Conservation (phyloP, 768 basidiomycete species). For the Mycena sanguinolenta region DNA sequence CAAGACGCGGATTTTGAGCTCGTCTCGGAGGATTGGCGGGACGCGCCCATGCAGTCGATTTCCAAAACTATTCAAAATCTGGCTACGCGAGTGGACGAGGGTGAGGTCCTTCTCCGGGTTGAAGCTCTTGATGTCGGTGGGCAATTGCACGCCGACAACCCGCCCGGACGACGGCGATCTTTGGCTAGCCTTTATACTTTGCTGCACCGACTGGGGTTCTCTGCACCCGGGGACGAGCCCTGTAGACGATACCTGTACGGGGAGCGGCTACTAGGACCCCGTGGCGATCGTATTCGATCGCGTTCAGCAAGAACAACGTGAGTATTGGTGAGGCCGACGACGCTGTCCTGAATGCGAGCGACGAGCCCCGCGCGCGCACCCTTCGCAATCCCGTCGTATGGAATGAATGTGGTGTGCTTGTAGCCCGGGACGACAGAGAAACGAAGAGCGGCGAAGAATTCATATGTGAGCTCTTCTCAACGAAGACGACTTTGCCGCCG, state of each 20-base stretch:
- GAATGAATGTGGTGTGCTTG: conserved; percentile 6
- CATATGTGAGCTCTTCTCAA: conserved; percentile 2
- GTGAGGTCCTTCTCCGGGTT: conserved; percentile 5
- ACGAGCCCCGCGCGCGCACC: not conserved
- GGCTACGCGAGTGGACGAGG: conserved; percentile 2
- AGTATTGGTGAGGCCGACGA: conserved; percentile 1
- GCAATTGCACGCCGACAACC: not conserved
- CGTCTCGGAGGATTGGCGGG: not conserved
- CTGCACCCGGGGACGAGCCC: not conserved
- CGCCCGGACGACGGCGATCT: not conserved
- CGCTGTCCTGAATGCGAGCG: conserved; percentile 7
- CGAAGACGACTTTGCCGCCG: not conserved
- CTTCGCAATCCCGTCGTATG: not conserved
- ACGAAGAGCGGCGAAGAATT: not conserved
- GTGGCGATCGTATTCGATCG: conserved; percentile 9
- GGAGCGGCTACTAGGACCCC: conserved; percentile 3
- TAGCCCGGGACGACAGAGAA: not conserved
- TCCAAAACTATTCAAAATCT: not conserved
- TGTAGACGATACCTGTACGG: not conserved
- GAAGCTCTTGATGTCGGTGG: conserved; percentile 8
- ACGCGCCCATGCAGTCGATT: not conserved
- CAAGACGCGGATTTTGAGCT: not conserved
- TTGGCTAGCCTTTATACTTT: not conserved
- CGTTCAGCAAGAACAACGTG: not conserved
- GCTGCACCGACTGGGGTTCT: conserved; percentile 3